Conservation (phyloP, 441 rosid genomes). For the Syzygium syzygioides region DNA sequence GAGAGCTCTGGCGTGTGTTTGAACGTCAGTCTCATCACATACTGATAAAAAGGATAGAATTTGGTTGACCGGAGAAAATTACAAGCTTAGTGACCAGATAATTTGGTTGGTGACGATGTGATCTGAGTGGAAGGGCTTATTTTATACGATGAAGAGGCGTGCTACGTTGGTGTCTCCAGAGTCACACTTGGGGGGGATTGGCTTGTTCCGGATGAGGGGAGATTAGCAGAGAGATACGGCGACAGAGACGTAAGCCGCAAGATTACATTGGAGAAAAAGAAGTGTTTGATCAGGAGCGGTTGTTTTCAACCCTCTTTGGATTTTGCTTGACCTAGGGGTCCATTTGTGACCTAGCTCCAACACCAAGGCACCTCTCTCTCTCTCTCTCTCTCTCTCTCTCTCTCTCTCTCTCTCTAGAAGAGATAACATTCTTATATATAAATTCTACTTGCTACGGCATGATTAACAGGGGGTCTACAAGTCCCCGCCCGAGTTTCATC, state of each 20-base stretch:
- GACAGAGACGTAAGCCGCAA: not conserved
- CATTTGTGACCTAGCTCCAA: not conserved
- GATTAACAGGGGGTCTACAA: no score
- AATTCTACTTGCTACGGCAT: no score
- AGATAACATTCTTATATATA: not conserved
- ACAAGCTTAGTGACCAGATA: not conserved
- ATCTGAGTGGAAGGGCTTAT: not conserved
- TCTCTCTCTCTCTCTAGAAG: not conserved
- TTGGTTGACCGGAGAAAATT: conserved; percentile 8
- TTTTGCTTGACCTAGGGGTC: not conserved
- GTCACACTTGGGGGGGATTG: conserved; percentile 8
- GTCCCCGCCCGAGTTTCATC: no score
- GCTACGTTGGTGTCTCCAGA: conserved; percentile 29
- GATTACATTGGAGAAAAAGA: not conserved
- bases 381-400: not conserved
- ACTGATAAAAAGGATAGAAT: conserved; percentile 3
- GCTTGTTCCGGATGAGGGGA: not conserved
- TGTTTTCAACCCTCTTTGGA: not conserved
- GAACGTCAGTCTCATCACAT: not conserved
- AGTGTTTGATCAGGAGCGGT: not conserved
- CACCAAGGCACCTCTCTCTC: not conserved
- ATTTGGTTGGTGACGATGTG: not conserved
- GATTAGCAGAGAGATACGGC: not conserved
- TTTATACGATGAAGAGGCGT: conserved; percentile 2
- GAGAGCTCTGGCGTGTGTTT: not conserved